phyloP scores from a whole-genome alignment of 164 flowering plant species.

The Macadamia tetraphylla region DNA sequence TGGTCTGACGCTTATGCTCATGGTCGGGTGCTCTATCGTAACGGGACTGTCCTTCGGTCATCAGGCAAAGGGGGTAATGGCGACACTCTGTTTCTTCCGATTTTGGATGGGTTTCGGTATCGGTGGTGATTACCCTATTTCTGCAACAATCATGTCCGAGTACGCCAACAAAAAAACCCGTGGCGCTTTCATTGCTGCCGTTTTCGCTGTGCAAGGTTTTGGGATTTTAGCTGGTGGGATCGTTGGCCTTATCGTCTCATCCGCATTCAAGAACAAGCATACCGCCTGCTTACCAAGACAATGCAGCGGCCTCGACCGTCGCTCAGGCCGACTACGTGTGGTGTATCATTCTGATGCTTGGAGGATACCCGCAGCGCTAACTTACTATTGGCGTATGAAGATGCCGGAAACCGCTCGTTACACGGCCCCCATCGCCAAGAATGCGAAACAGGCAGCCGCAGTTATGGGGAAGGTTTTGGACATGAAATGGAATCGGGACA shows the following conservation, averaged over 20 bases:
- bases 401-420: constrained; percentile 71
- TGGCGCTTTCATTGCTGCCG: constrained; percentile 18
- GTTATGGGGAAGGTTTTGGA: neutral
- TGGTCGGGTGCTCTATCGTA: neutral
- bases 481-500: neutral
- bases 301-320: neutral
- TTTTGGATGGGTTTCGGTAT: constrained; percentile 18
- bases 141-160: constrained; percentile 18
- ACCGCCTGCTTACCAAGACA: neutral
- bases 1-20: neutral
- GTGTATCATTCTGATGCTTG: constrained; percentile 16
- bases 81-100: constrained; percentile 15
- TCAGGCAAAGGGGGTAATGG: neutral
- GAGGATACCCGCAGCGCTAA: constrained; percentile 28
- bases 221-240: constrained; percentile 14
- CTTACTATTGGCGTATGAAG: constrained; percentile 66
- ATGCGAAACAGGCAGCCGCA: constrained; percentile 31
- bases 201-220: constrained; percentile 17
- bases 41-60: constrained; percentile 5
- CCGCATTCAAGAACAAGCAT: constrained; percentile 6
- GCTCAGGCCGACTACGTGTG: constrained; percentile 13
- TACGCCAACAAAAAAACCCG: constrained; percentile 16
- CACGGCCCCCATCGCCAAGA: constrained; percentile 54
- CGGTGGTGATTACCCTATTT: constrained; percentile 18
- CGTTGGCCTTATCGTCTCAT: constrained; percentile 12